phyloP scores from a whole-genome alignment of 208 protist genomes.

The Acanthamoeba castellanii region DNA sequence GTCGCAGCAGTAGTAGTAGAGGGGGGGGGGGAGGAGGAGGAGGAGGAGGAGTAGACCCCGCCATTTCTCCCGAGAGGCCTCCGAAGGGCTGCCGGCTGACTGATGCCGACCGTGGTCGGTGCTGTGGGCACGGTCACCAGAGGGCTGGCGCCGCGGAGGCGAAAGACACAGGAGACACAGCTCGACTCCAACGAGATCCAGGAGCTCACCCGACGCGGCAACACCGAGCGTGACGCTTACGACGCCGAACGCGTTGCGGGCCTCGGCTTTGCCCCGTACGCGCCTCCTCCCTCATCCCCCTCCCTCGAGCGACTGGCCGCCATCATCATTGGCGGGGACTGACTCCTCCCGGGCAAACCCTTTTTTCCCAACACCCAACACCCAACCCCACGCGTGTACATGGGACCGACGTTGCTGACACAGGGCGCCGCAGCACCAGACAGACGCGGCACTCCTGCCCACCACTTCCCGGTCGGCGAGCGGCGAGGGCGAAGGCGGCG shows the following conservation, averaged over 20 bases:
- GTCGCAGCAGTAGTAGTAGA: neutral
- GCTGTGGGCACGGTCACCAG: neutral
- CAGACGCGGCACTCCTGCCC: neutral
- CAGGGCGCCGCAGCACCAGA: neutral
- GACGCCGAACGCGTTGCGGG: slow-evolving; percentile 48
- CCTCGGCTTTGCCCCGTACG: slow-evolving; percentile 25
- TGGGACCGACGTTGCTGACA: too few species aligned
- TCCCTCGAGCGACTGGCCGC: neutral
- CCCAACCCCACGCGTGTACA: too few species aligned
- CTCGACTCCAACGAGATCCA: slow-evolving; percentile 31
- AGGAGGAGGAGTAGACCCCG: too few species aligned
- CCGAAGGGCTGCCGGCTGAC: too few species aligned
- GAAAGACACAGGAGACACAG: neutral
- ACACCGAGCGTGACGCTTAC: neutral
- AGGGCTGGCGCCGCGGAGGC: slow-evolving; percentile 8
- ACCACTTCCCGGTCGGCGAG: neutral
- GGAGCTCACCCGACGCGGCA: slow-evolving; percentile 29
- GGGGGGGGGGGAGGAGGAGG: neutral
- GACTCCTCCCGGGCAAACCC: too few species aligned
- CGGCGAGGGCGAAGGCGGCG: too few species aligned
- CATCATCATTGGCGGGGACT: neutral
- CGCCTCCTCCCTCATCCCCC: too few species aligned
- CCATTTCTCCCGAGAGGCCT: too few species aligned
- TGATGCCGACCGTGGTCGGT: too few species aligned
- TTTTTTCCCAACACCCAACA: neutral